phyloP scores from a whole-genome alignment of 2,329 filamentous ascomycete species.

The Cyphellophora attinorum region DNA sequence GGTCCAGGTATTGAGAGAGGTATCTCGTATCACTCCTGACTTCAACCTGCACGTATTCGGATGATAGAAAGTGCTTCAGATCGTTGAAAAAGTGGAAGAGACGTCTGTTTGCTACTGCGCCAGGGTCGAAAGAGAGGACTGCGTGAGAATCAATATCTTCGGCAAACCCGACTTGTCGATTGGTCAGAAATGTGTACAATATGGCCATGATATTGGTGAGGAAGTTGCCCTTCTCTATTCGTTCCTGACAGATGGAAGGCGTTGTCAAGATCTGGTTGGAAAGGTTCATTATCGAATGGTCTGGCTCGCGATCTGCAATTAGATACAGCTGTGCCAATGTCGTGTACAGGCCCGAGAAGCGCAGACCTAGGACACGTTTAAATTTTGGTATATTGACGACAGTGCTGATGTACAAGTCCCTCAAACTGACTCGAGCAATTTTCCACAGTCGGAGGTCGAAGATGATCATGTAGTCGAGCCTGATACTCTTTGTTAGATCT shows the following conservation, averaged over 20 bases:
- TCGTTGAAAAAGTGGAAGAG: slow-evolving; percentile 98
- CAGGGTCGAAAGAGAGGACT: slow-evolving; percentile 84
- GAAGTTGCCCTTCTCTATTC: slow-evolving; percentile 91
- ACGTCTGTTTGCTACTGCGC: slow-evolving; percentile 85
- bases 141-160: slow-evolving; percentile 79
- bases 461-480: slow-evolving; percentile 86
- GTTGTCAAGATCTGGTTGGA: slow-evolving; percentile 95
- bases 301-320: slow-evolving; percentile 89
- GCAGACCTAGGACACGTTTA: slow-evolving; percentile 82
- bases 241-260: slow-evolving; percentile 89
- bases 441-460: slow-evolving; percentile 98
- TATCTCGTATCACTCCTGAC: slow-evolving; percentile 79
- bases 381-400: slow-evolving; percentile 93
- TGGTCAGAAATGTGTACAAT: slow-evolving; percentile 92
- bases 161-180: slow-evolving; percentile 87
- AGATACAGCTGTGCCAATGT: slow-evolving; percentile 88
- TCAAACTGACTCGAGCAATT: slow-evolving; percentile 78
- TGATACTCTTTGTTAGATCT: slow-evolving; percentile 78
- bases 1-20: slow-evolving; percentile 84
- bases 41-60: slow-evolving; percentile 76
- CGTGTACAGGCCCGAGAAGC: slow-evolving; percentile 93
- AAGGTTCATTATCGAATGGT: slow-evolving; percentile 97
- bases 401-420: slow-evolving; percentile 90
- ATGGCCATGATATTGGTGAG: slow-evolving; percentile 92
- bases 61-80: slow-evolving; percentile 80